phyloP scores from a whole-genome alignment of 148 eudicot genomes.

The Vaccinium corymbosum region DNA sequence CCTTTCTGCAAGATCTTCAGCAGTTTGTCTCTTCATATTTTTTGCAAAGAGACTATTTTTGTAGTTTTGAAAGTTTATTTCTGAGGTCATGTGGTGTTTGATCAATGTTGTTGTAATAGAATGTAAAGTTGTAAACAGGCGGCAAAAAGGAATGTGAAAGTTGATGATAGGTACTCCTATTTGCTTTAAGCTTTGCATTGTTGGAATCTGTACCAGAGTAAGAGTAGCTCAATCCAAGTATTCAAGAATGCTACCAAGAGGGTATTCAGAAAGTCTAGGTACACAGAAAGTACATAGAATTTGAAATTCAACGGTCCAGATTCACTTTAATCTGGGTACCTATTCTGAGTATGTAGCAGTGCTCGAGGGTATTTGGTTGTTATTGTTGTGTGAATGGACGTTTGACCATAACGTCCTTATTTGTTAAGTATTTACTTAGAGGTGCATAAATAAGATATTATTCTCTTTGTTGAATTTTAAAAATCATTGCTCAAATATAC shows the following conservation, averaged over 20 bases:
- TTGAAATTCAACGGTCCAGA: too few species aligned
- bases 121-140: conserved; percentile 2
- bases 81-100: background rate
- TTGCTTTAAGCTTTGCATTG: background rate
- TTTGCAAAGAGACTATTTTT: background rate
- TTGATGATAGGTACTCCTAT: background rate
- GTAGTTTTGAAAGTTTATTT: background rate
- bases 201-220: background rate
- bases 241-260: background rate
- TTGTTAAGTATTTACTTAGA: too few species aligned
- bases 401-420: too few species aligned
- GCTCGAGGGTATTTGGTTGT: too few species aligned
- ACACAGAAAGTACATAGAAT: too few species aligned
- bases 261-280: too few species aligned
- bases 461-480: too few species aligned
- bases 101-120: background rate
- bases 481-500: too few species aligned
- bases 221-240: background rate
- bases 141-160: conserved; percentile 7
- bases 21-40: background rate
- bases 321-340: too few species aligned
- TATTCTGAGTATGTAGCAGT: too few species aligned
- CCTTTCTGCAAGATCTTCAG: background rate
- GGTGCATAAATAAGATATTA: too few species aligned
- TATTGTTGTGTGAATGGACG: too few species aligned